Base-by-base conservation (phyloP, 495 filamentous ascomycete species). In the Diplogelasinospora grovesii region DNA sequence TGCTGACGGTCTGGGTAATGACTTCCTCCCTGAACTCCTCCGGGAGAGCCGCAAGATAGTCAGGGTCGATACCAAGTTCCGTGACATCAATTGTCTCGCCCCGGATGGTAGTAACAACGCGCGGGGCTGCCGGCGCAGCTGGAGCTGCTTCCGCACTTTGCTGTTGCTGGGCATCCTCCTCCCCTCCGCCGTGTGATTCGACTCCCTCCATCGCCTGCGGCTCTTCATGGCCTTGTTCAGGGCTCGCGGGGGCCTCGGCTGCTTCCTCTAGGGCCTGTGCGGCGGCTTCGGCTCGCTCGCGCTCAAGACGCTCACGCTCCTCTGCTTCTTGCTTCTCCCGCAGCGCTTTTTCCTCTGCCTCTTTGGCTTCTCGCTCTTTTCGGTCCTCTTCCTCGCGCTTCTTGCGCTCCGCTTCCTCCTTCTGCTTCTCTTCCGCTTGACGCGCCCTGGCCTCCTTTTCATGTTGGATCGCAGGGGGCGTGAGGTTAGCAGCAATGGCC, bases 1-100 rank as follows among this genome's bases (percentile, higher is more conserved):
- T 78, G 30, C 82, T 82, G 46, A 93, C 69, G 39, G 94, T 86
- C 31, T 85, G 77, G 63, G 89, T 86, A 26, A 99, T 82, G 20
- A 96, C 92, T 56, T 99, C 92, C 60, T 97, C 90, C 20, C 92
- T 77, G 35, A 96, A 77, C 27, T 97, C 92, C 43, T 99, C 92
- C 1, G 92, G 92, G 13, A 99, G 69, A 25, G 88, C 93, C 39
- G 92, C 86, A 3, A 99, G 75, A 60, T 94, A 99, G 27, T 88
- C 88, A 10, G 85, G 76, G 52, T 99, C 92, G 43, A 99, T 96
- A 43, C 89, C 89, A 49, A 99, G 74, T 19, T 79, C 83, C 4
- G 92, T 97, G 39, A 99, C 90, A 56, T 99, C 90, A 32, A 94
- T 69, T 38, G 86, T 76, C 32, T 81, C 80, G 20, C 88, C 89